phyloP scores from a whole-genome alignment of 305 asterid species.

The Solanum hybrid region DNA sequence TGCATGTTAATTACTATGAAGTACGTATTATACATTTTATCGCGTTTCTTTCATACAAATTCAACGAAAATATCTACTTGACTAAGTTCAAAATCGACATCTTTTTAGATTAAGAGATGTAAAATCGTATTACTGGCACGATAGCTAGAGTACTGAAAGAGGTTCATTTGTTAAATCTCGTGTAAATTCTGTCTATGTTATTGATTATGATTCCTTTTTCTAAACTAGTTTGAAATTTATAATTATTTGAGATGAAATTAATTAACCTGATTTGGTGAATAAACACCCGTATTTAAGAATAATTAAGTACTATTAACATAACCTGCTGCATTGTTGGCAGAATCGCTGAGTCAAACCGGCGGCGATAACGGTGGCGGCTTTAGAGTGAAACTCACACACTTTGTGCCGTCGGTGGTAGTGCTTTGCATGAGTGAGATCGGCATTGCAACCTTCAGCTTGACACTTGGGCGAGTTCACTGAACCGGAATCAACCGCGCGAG shows the following conservation, averaged over 20 bases:
- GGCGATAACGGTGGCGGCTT: slow-evolving; percentile 80
- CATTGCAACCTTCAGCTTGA: slow-evolving; percentile 91
- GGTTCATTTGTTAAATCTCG: not conserved
- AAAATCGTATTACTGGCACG: not conserved
- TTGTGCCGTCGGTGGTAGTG: slow-evolving; percentile 99
- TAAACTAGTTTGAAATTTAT: not conserved
- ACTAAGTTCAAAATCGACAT: not conserved
- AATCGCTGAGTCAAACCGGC: slow-evolving; percentile 94
- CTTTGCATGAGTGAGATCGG: slow-evolving; percentile 78
- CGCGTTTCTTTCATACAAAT: not conserved
- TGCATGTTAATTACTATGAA: not conserved
- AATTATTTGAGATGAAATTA: not conserved
- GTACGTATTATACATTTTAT: not conserved
- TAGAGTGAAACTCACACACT: slow-evolving; percentile 97
- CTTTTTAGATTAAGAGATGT: not conserved
- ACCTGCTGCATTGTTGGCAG: slow-evolving; percentile 99
- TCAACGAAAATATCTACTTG: not conserved
- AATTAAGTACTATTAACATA: not conserved
- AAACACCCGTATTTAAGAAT: not conserved
- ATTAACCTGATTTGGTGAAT: not conserved
- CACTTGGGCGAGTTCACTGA: slow-evolving; percentile 63
- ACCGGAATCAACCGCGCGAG: slow-evolving; percentile 63
- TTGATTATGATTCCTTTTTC: not conserved
- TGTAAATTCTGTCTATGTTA: not conserved
- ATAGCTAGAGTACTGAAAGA: not conserved